Conservation (phyloP, 768 basidiomycete genomes). For the Cytidiella melzeri region DNA sequence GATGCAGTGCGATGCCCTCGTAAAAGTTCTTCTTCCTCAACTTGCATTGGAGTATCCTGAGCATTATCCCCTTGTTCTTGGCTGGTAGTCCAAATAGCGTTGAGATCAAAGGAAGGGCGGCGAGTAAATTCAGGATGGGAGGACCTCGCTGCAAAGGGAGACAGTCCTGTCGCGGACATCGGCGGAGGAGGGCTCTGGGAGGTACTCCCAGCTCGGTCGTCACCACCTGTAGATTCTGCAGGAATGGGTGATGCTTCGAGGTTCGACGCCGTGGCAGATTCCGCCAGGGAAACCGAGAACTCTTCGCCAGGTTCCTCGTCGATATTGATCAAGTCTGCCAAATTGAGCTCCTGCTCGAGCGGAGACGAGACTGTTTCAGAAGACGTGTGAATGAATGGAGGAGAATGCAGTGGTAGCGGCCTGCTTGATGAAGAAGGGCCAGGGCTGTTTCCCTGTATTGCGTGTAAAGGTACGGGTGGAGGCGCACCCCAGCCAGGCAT, state of each 20-base stretch:
- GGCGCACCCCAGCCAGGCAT: slow-evolving; percentile 56
- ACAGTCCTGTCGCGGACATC: slow-evolving; percentile 22
- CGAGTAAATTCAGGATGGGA: slow-evolving; percentile 38
- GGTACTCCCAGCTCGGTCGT: slow-evolving; percentile 21
- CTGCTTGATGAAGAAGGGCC: slow-evolving; percentile 22
- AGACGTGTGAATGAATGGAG: slow-evolving; percentile 32
- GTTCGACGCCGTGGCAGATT: slow-evolving; percentile 4
- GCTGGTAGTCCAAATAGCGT: slow-evolving; percentile 56
- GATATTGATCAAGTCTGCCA: slow-evolving; percentile 72
- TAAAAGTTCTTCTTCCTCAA: not conserved
- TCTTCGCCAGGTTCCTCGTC: slow-evolving; percentile 54
- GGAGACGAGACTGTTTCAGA: slow-evolving; percentile 31
- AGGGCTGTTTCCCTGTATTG: slow-evolving; percentile 25
- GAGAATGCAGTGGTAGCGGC: slow-evolving; percentile 26
- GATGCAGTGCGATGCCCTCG: not conserved
- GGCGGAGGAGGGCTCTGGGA: slow-evolving; percentile 5
- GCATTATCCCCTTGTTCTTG: slow-evolving; percentile 28
- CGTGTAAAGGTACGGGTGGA: slow-evolving; percentile 49
- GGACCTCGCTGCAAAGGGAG: slow-evolving; percentile 27
- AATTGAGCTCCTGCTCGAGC: slow-evolving; percentile 60
- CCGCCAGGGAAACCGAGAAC: slow-evolving; percentile 17
- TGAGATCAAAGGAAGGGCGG: slow-evolving; percentile 63
- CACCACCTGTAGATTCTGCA: not conserved
- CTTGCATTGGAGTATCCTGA: slow-evolving; percentile 34
- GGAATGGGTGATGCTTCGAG: slow-evolving; percentile 7